phyloP scores from a whole-genome alignment of 2,329 filamentous ascomycete genomes.

The Neofusicoccum umdonicola region DNA sequence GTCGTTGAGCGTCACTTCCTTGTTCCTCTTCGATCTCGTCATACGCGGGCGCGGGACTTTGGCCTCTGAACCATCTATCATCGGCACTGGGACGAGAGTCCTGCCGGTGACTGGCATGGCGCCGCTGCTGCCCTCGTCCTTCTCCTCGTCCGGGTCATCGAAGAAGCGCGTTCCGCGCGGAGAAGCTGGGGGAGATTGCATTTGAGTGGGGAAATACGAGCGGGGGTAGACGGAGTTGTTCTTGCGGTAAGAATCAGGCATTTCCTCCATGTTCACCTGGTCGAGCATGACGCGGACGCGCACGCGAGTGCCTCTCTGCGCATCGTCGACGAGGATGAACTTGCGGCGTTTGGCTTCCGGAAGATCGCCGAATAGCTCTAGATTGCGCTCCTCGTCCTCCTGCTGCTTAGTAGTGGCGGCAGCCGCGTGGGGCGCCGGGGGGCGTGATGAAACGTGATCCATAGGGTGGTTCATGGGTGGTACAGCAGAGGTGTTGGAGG shows the following conservation, averaged over 20 bases:
- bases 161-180: slow-evolving; percentile 75
- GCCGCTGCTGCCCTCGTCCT: slow-evolving; percentile 49
- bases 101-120: slow-evolving; percentile 42
- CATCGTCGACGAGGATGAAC: slow-evolving; percentile 93
- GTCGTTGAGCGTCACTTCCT: slow-evolving; percentile 90
- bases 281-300: slow-evolving; percentile 92
- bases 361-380: slow-evolving; percentile 79
- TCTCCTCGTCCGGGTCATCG: slow-evolving; percentile 57
- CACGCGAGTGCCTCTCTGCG: slow-evolving; percentile 73
- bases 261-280: slow-evolving; percentile 89
- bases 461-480: slow-evolving; percentile 62
- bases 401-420: slow-evolving; percentile 47
- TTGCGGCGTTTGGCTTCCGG: slow-evolving; percentile 90
- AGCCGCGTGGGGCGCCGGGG: slow-evolving; percentile 40
- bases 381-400: slow-evolving; percentile 58
- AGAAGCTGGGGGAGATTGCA: slow-evolving; percentile 79
- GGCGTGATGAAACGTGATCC: slow-evolving; percentile 41
- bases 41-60: slow-evolving; percentile 75
- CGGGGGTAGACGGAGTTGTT: slow-evolving; percentile 86
- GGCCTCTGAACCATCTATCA: slow-evolving; percentile 66
- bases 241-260: slow-evolving; percentile 92
- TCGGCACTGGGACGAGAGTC: slow-evolving; percentile 48
- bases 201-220: slow-evolving; percentile 88
- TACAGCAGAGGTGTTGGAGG: slow-evolving; percentile 58
- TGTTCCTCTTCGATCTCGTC: slow-evolving; percentile 66